phyloP scores from a whole-genome alignment of 2,329 filamentous ascomycete species.

The Aspergillus fumigatus region DNA sequence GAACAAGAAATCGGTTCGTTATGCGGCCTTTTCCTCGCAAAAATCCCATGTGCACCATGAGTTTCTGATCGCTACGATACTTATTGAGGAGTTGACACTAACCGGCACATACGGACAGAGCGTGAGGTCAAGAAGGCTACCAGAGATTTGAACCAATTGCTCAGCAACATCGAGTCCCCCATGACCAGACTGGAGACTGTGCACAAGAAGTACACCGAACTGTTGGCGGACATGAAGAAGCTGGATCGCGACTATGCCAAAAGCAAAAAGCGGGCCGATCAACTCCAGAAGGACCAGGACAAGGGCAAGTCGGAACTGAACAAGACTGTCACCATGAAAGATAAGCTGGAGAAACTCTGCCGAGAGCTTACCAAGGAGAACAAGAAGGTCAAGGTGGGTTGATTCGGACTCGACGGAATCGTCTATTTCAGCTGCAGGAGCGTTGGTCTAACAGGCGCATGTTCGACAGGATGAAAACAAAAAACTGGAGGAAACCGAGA shows the following conservation, averaged over 20 bases:
- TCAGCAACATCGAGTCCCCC: conserved; percentile 83
- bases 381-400: conserved; percentile 86
- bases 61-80: conserved; percentile 14
- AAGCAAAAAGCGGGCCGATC: conserved; percentile 91
- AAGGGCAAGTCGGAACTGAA: conserved; percentile 79
- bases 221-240: conserved; percentile 91
- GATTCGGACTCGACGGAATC: conserved; percentile 1
- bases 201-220: conserved; percentile 84
- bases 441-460: conserved; percentile 8
- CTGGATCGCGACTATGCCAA: conserved; percentile 91
- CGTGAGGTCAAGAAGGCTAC: conserved; percentile 92
- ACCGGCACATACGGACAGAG: conserved; percentile 53
- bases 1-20: conserved; percentile 88
- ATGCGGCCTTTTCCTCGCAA: conserved; percentile 1
- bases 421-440: neutral
- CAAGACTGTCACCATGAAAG: conserved; percentile 86
- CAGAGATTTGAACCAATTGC: conserved; percentile 79
- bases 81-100: conserved; percentile 11
- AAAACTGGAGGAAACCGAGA: conserved; percentile 79
- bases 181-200: conserved; percentile 87
- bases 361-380: conserved; percentile 94
- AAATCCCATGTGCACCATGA: too few species aligned
- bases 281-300: conserved; percentile 95
- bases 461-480: conserved; percentile 77
- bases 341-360: conserved; percentile 95